Percentiles rank a stretch among this genome's conserved stretches.
phyloP scores from a whole-genome alignment of 1,139 yeast genomes.

The Williopsis jadinii region DNA sequence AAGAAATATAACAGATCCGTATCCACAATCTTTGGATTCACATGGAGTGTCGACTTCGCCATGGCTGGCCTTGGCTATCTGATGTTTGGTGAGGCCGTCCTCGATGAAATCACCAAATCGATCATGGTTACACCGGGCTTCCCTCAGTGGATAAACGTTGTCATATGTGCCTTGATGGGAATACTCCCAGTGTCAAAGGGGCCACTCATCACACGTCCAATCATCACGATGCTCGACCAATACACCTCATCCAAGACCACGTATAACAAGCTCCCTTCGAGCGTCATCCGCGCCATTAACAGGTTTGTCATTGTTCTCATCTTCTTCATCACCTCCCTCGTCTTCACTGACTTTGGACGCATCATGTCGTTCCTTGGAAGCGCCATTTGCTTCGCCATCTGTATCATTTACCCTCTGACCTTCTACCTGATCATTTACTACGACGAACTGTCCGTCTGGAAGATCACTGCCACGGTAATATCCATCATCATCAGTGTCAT shows the following conservation, averaged over 20 bases:
- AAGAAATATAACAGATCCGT: conserved; percentile 34
- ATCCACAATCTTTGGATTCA: conserved; percentile 44
- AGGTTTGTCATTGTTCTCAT: conserved; percentile 12
- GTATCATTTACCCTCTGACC: conserved; percentile 58
- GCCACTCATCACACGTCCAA: conserved; percentile 72
- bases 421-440: conserved; percentile 42
- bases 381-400: conserved; percentile 64
- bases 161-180: conserved; percentile 58
- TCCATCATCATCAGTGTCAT: conserved; percentile 8
- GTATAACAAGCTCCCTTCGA: background rate
- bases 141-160: conserved; percentile 49
- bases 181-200: conserved; percentile 70
- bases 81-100: conserved; percentile 66
- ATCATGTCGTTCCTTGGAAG: conserved; percentile 71
- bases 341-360: conserved; percentile 63
- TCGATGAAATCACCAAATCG: conserved; percentile 70
- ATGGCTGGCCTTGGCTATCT: conserved; percentile 70
- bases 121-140: conserved; percentile 59
- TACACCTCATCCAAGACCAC: conserved; percentile 20
- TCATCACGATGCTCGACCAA: conserved; percentile 52
- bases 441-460: conserved; percentile 6
- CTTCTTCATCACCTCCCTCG: conserved; percentile 37
- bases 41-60: conserved; percentile 52
- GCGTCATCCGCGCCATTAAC: conserved; percentile 6
- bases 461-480: background rate